Percentiles rank a stretch among this genome's conserved stretches.
phyloP scores from a whole-genome alignment of 1,139 yeast species.

The Pichia sorboxylosa region DNA sequence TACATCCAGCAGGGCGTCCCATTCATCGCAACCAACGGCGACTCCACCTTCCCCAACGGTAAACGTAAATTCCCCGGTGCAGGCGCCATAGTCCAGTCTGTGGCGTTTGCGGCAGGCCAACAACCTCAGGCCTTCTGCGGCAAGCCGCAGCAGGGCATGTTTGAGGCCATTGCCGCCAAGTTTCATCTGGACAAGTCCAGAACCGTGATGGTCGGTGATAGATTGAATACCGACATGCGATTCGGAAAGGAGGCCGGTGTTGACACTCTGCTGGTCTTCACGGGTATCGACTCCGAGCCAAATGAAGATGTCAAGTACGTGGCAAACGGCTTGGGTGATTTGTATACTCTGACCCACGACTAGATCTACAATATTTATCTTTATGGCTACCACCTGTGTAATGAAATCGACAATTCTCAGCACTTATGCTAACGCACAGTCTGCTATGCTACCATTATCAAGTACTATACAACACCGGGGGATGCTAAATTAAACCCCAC shows the following conservation, averaged over 20 bases:
- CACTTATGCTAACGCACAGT: too few species aligned
- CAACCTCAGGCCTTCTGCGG: slow-evolving; percentile 62
- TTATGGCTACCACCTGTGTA: too few species aligned
- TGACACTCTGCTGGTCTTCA: slow-evolving; percentile 70
- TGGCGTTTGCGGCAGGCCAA: slow-evolving; percentile 68
- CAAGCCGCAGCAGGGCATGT: slow-evolving; percentile 82
- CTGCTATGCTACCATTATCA: too few species aligned
- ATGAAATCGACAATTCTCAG: too few species aligned
- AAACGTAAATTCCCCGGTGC: slow-evolving; percentile 88
- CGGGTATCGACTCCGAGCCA: slow-evolving; percentile 73
- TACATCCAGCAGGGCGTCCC: slow-evolving; percentile 57
- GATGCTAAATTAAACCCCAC: too few species aligned
- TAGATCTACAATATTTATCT: too few species aligned
- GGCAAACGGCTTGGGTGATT: slow-evolving; percentile 65
- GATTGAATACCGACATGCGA: slow-evolving; percentile 87
- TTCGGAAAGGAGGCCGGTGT: slow-evolving; percentile 85
- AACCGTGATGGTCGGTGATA: slow-evolving; percentile 91
- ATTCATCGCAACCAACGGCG: slow-evolving; percentile 91
- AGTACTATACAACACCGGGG: too few species aligned
- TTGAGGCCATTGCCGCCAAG: slow-evolving; percentile 75
- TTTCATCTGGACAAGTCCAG: slow-evolving; percentile 44
- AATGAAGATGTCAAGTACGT: slow-evolving; percentile 51
- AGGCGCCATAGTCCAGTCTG: slow-evolving; percentile 77
- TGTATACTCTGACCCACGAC: slow-evolving; percentile 25
- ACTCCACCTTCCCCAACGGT: slow-evolving; percentile 85